Base-by-base conservation (phyloP, 1,284 basidiomycete genomes). In the Rhizoctonia solani region DNA sequence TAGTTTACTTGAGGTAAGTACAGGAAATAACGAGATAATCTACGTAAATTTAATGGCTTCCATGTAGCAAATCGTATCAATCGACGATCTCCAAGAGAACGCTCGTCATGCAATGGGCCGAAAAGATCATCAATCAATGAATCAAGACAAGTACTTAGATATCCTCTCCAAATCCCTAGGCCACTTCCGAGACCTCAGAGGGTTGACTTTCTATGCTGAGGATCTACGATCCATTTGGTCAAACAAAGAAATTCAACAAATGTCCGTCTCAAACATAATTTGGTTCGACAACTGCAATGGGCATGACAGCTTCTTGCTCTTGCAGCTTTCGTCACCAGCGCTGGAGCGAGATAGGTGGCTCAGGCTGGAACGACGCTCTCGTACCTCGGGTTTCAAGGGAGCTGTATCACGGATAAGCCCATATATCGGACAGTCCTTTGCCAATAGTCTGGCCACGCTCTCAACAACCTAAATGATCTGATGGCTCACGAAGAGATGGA, bases 261-360 rank as follows among this genome's bases (percentile, higher is more conserved):
- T 63, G 49, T 29, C 59, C 19, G 42, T 63, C 23, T 34, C 59
- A 50, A 21, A 34, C 14, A 16, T 63, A 13, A 49, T 52, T 41
- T 63, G 59, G 59, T 63, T 46, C 37, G 59, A 47, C 3, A 29
- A 46, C n/a, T 29, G 3, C n/a, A 34, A 52, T 47, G 59, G 29
- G 14, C 23, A 11, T 27, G 23, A 42, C 21, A 47, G 37, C 21
- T 63, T 63, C 59, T 25, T 63, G 32, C 32, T 63, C 5, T 52
- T 52, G 21, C 47, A 27, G 14, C 23, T 27, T 8, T 52, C 34
- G 21, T 30, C 59, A 2, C 16, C 47, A 4, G 19, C 25, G 9
- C 37, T 14, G 11, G 25, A 42, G 29, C 23, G 4, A 5, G 25
- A 50, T 42, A 9, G 21, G 14, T 63, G 59, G 59, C 19, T 63